These are phyloP conservation scores for Boletus eberwhitei DNA, from an alignment of 768 basidiomycete genomes.

Conservation along the genomic window DNA sequence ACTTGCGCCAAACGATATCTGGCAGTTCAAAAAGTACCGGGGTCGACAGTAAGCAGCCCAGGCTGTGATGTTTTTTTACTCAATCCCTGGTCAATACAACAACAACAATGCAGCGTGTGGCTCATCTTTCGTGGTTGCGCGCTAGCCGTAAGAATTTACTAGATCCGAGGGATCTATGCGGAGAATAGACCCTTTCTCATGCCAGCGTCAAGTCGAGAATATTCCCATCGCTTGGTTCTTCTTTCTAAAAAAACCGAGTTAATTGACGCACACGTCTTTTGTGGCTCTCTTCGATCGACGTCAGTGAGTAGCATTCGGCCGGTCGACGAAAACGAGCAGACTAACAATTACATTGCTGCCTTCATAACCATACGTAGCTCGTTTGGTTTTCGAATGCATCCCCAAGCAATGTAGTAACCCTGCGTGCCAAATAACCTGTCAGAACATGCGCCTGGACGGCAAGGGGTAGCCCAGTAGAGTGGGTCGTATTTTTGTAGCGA, in stretches of 20 bases:
- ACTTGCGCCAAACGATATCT: not conserved
- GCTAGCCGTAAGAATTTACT: not conserved
- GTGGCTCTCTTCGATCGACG: not conserved
- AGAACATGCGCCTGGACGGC: not conserved
- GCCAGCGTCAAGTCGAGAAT: conserved; percentile 1
- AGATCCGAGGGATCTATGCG: conserved; percentile 6
- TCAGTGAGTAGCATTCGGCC: not conserved
- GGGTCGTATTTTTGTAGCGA: not conserved
- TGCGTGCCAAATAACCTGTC: not conserved
- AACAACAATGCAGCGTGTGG: not conserved
- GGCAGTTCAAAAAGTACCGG: not conserved
- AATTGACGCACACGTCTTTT: not conserved
- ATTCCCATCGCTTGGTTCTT: conserved; percentile 7
- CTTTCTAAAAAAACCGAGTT: not conserved
- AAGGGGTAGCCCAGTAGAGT: not conserved
- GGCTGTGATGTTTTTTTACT: conserved; percentile 2
- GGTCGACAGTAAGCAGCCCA: not conserved
- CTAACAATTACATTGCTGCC: not conserved
- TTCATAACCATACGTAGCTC: not conserved
- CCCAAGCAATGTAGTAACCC: not conserved
- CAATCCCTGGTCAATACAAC: not conserved
- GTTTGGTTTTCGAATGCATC: not conserved
- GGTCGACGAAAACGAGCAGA: not conserved
- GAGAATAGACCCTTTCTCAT: conserved; percentile 7
- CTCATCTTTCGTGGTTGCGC: not conserved